Evolutionary conservation across 805 yeast genomes (phyloP), one percentile per base, ranked within the genome.

Genomic region (Kazachstania africana): DNA sequence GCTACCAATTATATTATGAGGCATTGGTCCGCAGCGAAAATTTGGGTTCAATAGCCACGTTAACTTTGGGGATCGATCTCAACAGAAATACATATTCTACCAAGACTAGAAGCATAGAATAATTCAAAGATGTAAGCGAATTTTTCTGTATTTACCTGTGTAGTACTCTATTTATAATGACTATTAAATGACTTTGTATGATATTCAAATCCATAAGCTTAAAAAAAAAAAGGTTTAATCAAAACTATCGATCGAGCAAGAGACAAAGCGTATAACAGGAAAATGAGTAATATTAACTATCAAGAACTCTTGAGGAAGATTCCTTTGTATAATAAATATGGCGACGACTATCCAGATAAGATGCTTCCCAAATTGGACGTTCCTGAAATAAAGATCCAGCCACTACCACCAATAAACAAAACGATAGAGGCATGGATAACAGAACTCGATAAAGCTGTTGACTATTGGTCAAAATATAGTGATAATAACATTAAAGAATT

Each of bases 1-100:
- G 78, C 23, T 88, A 88, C 45, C 68, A 72, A 38, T 47, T 87
- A 14, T 91, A 81, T 51, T 78, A 72, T 45, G 57, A 58, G 9
- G 50, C 59, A 1, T 55, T 75, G 34, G 40, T 48, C 2, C 34
- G 45, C 2, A 31, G 44, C 4, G 68, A 67, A 12, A 38, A 38
- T 17, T 27, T 49, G 28, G 46, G 55, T 1, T 40, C 50, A 1
- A 35, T 43, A 4, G 50, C 50, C 4, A 58, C 59, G 22, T 42
- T 58, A 18, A 51, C 53, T 8, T 32, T 58, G 19, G 48, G 41
- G 6, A 44, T 59, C 16, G 50, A 51, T 38, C 29, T 37, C 12
- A 29, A 48, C 4, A 43, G 64, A 29, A 28, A 34, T 8, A 45
- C 50, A 10, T 36, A 34, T 20, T 38, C 44, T 6, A 21, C 34